Evolutionary conservation across 2,329 filamentous ascomycete genomes (phyloP).

Genomic region (Dothistroma pini): DNA sequence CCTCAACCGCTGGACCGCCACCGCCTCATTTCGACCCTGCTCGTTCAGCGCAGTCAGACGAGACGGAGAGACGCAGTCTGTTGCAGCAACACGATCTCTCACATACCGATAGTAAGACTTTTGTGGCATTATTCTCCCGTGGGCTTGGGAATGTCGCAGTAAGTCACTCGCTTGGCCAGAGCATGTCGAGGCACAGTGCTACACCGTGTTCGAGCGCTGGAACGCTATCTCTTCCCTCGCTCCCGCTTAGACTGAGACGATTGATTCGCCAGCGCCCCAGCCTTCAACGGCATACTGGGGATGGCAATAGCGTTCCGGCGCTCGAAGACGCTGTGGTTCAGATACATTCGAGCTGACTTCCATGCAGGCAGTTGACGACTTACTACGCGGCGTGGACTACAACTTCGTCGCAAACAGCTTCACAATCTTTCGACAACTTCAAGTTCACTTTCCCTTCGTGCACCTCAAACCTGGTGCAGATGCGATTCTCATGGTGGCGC

Average conservation of each 20-base stretch:
- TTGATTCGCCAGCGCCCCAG: too few species aligned
- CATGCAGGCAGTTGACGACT: slow-evolving; percentile 17
- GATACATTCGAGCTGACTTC: slow-evolving; percentile 2
- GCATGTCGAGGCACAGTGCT: too few species aligned
- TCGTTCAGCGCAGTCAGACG: slow-evolving; percentile 8
- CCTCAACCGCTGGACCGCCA: slow-evolving; percentile 5
- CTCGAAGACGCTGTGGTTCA: too few species aligned
- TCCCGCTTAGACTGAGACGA: too few species aligned
- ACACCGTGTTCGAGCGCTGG: too few species aligned
- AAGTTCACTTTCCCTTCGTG: slow-evolving; percentile 26
- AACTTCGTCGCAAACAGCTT: slow-evolving; percentile 26
- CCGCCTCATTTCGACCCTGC: slow-evolving; percentile 16
- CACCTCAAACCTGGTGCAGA: slow-evolving; percentile 21
- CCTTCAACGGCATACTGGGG: too few species aligned
- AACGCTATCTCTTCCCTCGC: too few species aligned
- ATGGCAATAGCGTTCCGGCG: too few species aligned
- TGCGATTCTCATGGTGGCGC: slow-evolving; percentile 20
- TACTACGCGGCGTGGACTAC: slow-evolving; percentile 27
- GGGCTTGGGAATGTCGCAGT: slow-evolving; percentile 21
- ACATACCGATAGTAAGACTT: slow-evolving; percentile 24
- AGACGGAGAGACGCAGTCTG: slow-evolving; percentile 11
- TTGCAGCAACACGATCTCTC: slow-evolving; percentile 22
- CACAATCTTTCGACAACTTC: slow-evolving; percentile 24
- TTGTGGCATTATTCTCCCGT: slow-evolving; percentile 22
- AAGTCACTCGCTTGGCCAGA: not conserved